Conservation (phyloP, 1,284 basidiomycete species). For the Ceraceosorus bombacis region DNA sequence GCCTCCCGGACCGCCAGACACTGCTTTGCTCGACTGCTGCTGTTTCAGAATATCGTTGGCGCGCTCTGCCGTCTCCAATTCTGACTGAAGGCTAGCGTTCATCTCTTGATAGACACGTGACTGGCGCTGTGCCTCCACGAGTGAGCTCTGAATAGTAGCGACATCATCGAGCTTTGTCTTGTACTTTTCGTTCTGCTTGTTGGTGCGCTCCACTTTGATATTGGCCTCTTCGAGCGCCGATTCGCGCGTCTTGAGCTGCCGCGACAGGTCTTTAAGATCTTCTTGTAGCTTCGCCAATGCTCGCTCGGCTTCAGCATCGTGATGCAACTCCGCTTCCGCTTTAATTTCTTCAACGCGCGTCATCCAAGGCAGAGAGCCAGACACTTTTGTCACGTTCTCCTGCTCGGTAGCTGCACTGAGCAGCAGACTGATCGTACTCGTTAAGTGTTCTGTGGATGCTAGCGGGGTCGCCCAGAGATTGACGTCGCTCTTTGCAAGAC, state of each 20-base stretch:
- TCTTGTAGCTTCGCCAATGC: slow-evolving; percentile 76
- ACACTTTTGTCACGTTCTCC: slow-evolving; percentile 37
- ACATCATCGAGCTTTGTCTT: slow-evolving; percentile 77
- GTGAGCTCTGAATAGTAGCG: slow-evolving; percentile 68
- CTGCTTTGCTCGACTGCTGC: slow-evolving; percentile 30
- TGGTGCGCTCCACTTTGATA: slow-evolving; percentile 91
- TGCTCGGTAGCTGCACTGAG: slow-evolving; percentile 33
- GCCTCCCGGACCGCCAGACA: slow-evolving; percentile 5
- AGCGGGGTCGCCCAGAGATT: slow-evolving; percentile 23
- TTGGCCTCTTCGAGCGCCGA: slow-evolving; percentile 77
- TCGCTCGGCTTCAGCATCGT: slow-evolving; percentile 68
- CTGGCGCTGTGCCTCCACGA: slow-evolving; percentile 72
- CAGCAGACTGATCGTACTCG: slow-evolving; percentile 27
- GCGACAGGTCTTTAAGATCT: slow-evolving; percentile 75
- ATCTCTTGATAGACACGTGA: slow-evolving; percentile 84
- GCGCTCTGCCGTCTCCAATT: slow-evolving; percentile 75
- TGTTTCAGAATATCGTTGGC: slow-evolving; percentile 76
- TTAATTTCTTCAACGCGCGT: slow-evolving; percentile 79
- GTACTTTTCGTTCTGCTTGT: slow-evolving; percentile 77
- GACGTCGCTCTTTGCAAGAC: slow-evolving; percentile 19
- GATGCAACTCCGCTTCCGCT: slow-evolving; percentile 70
- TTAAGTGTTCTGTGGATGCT: slow-evolving; percentile 20
- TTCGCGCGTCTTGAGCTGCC: slow-evolving; percentile 67
- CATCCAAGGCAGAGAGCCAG: slow-evolving; percentile 63
- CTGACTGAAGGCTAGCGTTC: slow-evolving; percentile 81